Evolutionary conservation across 75 land plant genomes (phyloP).

Genomic region (Pinus albicaulis): DNA sequence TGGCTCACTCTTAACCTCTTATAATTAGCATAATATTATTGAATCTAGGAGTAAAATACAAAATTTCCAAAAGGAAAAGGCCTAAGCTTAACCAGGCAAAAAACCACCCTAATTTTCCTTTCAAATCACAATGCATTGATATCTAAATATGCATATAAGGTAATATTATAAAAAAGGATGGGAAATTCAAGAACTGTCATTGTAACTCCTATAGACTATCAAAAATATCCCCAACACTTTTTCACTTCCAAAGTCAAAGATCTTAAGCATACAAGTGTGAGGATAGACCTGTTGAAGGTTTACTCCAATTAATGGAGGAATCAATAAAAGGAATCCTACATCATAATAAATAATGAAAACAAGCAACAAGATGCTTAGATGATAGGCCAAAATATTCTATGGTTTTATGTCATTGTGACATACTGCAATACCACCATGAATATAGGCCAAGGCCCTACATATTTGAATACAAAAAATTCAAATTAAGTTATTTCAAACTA

Average conservation of each 20-base stretch:
- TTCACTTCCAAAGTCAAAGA: constrained; percentile 83
- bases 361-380: neutral
- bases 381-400: constrained; percentile 70
- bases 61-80: neutral
- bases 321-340: neutral
- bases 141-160: too few species aligned
- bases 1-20: constrained; percentile 69
- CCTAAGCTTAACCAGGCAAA: neutral
- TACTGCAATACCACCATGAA: constrained; percentile 79
- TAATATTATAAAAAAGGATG: neutral
- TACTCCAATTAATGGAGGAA: neutral
- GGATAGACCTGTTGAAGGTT: constrained; percentile 63
- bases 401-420: constrained; percentile 89
- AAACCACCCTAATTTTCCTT: neutral
- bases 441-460: constrained; percentile 73
- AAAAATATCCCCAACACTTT: constrained; percentile 60
- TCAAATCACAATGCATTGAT: neutral
- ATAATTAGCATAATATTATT: neutral
- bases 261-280: constrained; percentile 77
- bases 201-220: neutral
- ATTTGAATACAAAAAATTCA: constrained; percentile 29
- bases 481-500: neutral
- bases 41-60: neutral
- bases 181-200: neutral
- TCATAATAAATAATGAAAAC: neutral